Evolutionary conservation across 1,284 basidiomycete genomes (phyloP), one percentile per base, ranked within the genome.

Genomic region (Moniliella sp.): DNA sequence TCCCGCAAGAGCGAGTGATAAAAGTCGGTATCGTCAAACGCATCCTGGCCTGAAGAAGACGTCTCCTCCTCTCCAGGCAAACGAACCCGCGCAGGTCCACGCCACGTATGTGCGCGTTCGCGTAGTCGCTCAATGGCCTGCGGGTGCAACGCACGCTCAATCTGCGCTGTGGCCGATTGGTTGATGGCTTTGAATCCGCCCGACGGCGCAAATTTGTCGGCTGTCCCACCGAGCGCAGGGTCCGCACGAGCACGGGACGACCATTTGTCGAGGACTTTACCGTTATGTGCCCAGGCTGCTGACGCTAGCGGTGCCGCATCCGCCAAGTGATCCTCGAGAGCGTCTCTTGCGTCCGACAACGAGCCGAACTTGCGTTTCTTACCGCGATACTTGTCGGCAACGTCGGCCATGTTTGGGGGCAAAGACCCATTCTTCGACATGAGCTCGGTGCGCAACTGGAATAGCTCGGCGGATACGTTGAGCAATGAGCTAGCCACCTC

Each of bases 11-110:
- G 31, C 7, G 40, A 29, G 3, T 41, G 36, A 36, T 59, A 59
- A 34, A 59, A 56, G 31, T 59, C 56, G 16, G 46, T 41, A 25
- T 59, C 56, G 40, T 59, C 56, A 23, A 57, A 59, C 1, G 51
- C 41, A 12, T 57, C 42, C 2, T n/a, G 15, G 4, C 11, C 30
- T n/a, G 9, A 29, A 5, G 30, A 25, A 2, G 16, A 21, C 1
- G 11, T 14, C 3, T 10, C 30, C 11, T 18, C 23, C 10, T 13
- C 17, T 9, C 39, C 35, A 10, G 47, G 30, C 21, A 42, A 42
- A 16, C 28, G 15, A 2, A 37, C 36, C 5, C 34, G 25, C 5
- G 45, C 45, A 1, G 31, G 36, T 5, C 37, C 34, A 5, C 53
- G 41, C 31, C 46, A 43, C 4, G 51, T 45, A 2, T 46, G 37